Evolutionary conservation across 352 stramenopile genomes (phyloP), one percentile per base, ranked within the genome.

Genomic region (Blastocystis hominis): DNA sequence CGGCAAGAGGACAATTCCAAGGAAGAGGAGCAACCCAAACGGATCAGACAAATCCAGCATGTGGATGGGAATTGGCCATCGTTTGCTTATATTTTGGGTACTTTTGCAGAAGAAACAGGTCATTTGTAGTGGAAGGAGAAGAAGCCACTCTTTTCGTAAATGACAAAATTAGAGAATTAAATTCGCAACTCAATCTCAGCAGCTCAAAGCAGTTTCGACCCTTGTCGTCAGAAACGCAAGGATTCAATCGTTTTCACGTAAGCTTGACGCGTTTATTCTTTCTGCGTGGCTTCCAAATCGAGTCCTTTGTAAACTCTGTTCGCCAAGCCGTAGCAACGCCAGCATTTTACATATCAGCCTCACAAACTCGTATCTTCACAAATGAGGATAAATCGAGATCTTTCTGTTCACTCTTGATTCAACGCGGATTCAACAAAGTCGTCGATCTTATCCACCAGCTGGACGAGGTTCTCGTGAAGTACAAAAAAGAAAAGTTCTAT

Each of bases 11-110:
- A n/a, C 36, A 24, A 50, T 24, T 9, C 34, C n/a, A 50, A 17
- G 34, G 72, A 50, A 44, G 47, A 53, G 34, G 20, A 84, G n/a
- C 24, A 72, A 42, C 20, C 62, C 15, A 72, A 72, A 20, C n/a
- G 62, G 44, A 46, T 66, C 13, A 64, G 72, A 24, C 72, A 68
- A 20, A 38, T 47, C 1, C 53, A 34, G 20, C 72, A 84, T 84
- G 50, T 84, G 38, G 72, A 66, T 54, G 72, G 72, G 9, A 84
- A 84, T 53, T 84, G 72, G 72, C 72, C 72, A 36, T 84, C 72
- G 40, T 84, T 84, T 69, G 72, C 72, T 13, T 84, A 84, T 46
- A 84, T 84, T 40, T 53, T 66, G 34, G n/a, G 72, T 84, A 68
- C 1, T 15, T 30, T 30, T 42, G 13, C 13, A 2, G 50, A 5